Evolutionary conservation across 352 stramenopile genomes (phyloP).

Genomic region (Globisporangium solare): DNA sequence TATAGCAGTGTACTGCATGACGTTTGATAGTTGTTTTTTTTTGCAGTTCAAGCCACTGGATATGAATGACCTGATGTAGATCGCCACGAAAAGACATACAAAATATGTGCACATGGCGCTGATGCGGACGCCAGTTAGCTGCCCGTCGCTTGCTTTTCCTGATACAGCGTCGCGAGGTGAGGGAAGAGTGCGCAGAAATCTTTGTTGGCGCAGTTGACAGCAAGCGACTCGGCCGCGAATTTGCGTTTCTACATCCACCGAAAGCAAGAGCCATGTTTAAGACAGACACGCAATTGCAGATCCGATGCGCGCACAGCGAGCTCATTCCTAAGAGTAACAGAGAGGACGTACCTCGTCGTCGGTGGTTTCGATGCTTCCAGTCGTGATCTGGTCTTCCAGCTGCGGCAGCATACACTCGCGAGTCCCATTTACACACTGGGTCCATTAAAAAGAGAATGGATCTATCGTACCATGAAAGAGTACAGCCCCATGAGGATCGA

Average conservation of each 20-base stretch:
- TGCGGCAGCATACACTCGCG: conserved; percentile 5
- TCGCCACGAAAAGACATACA: too few relatives aligned
- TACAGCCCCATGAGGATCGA: conserved; percentile 94
- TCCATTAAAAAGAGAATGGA: background rate
- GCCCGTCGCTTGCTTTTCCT: conserved; percentile 5
- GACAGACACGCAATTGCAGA: too few relatives aligned
- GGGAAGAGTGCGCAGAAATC: conserved; percentile 84
- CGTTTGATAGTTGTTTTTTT: too few relatives aligned
- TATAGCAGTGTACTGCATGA: too few relatives aligned
- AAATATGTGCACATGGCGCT: too few relatives aligned
- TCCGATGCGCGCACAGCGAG: background rate
- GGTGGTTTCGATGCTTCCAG: conserved; percentile 78
- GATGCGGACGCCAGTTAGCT: too few relatives aligned
- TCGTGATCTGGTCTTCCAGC: conserved; percentile 79
- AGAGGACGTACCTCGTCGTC: conserved; percentile 47
- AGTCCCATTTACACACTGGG: background rate
- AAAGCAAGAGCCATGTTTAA: background rate
- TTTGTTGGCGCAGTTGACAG: conserved; percentile 77
- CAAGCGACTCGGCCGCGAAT: conserved; percentile 64
- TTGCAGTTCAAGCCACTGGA: too few relatives aligned
- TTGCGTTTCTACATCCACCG: conserved; percentile 50
- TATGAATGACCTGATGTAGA: too few relatives aligned
- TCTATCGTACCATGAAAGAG: conserved; percentile 88
- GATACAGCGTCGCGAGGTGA: conserved; percentile 66
- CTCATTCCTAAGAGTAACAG: conserved; percentile 3